phyloP scores from a whole-genome alignment of 2,329 filamentous ascomycete species.

The Pyricularia sp. region DNA sequence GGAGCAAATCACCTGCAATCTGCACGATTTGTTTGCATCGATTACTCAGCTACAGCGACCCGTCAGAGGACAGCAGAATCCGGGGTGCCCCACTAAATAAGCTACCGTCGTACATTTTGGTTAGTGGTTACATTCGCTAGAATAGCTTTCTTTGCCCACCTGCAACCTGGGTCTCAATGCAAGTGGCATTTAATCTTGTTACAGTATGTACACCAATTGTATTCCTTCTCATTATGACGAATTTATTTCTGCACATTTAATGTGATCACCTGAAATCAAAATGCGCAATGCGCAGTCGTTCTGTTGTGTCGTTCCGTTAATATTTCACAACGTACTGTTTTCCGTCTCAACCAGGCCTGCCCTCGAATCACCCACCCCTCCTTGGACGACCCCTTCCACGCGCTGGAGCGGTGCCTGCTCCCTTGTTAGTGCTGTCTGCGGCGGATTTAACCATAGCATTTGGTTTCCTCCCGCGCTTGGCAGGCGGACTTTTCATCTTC shows the following conservation, averaged over 20 bases:
- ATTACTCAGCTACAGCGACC: neutral
- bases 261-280: neutral
- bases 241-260: neutral
- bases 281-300: too few species aligned
- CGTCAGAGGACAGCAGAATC: neutral
- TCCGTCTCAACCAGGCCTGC: neutral
- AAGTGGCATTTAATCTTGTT: neutral
- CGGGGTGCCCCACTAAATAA: neutral
- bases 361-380: neutral
- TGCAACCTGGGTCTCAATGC: too few species aligned
- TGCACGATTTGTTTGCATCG: neutral
- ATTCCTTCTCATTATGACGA: neutral
- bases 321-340: neutral
- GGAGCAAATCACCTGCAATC: neutral
- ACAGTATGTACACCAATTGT: neutral
- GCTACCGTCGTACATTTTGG: neutral
- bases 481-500: neutral
- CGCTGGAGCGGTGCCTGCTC: neutral
- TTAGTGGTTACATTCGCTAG: neutral
- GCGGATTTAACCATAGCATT: neutral
- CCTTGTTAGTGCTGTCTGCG: neutral
- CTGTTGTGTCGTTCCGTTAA: neutral
- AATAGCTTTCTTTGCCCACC: too few species aligned
- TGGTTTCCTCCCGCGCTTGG: neutral
- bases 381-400: neutral